Evolutionary conservation across 495 filamentous ascomycete genomes (phyloP).

Genomic region (Xylaria grammica): DNA sequence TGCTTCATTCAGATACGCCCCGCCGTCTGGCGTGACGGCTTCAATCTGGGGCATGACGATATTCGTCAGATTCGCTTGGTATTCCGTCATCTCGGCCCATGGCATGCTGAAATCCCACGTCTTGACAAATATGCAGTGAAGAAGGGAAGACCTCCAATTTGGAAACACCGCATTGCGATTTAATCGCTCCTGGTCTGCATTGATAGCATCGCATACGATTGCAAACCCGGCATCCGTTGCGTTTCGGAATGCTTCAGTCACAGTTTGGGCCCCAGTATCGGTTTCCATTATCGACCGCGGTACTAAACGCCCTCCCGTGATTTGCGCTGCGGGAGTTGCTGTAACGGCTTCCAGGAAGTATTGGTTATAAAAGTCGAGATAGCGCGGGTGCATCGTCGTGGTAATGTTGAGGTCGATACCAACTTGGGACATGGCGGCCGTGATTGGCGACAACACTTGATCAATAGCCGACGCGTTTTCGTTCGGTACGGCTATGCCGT

Average conservation of each 20-base stretch:
- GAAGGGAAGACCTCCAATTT: background rate
- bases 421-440: background rate
- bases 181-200: background rate
- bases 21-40: conserved; percentile 2
- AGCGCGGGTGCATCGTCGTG: background rate
- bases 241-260: background rate
- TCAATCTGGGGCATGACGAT: background rate
- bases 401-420: background rate
- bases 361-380: background rate
- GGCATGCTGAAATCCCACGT: background rate
- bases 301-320: background rate
- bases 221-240: background rate
- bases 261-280: background rate
- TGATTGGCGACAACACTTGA: background rate
- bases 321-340: background rate
- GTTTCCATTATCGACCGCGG: background rate
- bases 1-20: conserved; percentile 10
- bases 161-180: background rate
- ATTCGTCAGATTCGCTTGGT: background rate
- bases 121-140: background rate
- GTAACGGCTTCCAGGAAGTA: background rate
- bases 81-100: background rate
- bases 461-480: background rate
- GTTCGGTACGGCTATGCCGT: background rate
- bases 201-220: background rate